A percentile compares a stretch with the other conserved stretches of the same genome.
Evolutionary conservation across 495 filamentous ascomycete species (phyloP).

Genomic region (Cercophora scortea): DNA sequence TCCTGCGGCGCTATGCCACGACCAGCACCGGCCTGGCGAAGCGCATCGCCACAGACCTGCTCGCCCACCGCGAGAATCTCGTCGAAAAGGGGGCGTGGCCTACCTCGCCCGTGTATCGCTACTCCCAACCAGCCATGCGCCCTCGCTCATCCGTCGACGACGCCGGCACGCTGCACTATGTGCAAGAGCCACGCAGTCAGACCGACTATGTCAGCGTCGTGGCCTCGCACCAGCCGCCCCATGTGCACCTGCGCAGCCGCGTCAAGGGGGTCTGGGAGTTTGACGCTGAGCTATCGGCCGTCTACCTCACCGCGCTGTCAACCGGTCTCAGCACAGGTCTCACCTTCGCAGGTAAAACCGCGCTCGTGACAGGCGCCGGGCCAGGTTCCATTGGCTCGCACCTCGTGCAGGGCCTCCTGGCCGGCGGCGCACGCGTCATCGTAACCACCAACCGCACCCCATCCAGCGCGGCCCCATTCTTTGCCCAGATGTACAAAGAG

Average conservation of each 20-base stretch:
- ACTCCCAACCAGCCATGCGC: neutral
- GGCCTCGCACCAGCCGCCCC: neutral
- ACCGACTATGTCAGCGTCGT: neutral
- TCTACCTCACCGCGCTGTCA: slow-evolving; percentile 77
- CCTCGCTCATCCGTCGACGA: neutral
- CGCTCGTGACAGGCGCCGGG: slow-evolving; percentile 93
- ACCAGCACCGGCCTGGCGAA: neutral
- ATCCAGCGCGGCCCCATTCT: slow-evolving; percentile 85
- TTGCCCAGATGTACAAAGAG: slow-evolving; percentile 85
- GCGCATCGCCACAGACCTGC: neutral
- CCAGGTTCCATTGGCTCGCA: slow-evolving; percentile 93
- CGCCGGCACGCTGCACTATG: neutral
- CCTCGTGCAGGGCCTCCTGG: slow-evolving; percentile 81
- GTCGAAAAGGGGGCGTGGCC: no score
- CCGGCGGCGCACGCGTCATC: slow-evolving; percentile 82
- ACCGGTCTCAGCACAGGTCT: slow-evolving; percentile 52
- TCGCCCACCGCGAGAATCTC: neutral
- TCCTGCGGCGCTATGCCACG: neutral
- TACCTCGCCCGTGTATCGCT: neutral
- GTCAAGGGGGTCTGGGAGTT: neutral
- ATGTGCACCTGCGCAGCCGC: neutral
- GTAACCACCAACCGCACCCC: slow-evolving; percentile 89
- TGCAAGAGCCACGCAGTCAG: neutral
- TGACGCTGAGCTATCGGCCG: slow-evolving; percentile 59
- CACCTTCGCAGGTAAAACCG: slow-evolving; percentile 82